Base-by-base conservation (phyloP, 1,139 yeast species). In the Geotrichum siamense region DNA sequence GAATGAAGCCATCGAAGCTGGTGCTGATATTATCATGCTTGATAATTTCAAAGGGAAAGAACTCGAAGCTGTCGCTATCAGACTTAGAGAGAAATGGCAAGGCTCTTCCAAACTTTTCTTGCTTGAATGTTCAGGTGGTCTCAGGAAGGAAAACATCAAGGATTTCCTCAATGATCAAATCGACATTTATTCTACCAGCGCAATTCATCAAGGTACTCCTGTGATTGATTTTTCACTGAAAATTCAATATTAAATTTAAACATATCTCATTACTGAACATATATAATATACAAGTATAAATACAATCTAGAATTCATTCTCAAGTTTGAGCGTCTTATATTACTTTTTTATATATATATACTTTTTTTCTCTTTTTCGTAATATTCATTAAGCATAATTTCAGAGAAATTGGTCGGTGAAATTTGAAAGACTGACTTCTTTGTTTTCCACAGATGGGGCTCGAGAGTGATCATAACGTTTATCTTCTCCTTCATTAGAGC, bases 21-120 rank as follows among this genome's bases (percentile, higher is more conserved):
- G 97, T 15, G 96, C 97, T 0, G 97, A 89, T 63, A 86, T 89
- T 16, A 82, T 91, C 52, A 89, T 89, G 97, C 73, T 91, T 59
- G 97, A 91, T 61, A 89, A 91, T 62, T 89, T 91, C 62, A 61
- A 70, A 2, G 86, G 89, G 2, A 75, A 71, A 0, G 83, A 73
- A 26, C 70, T 89, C 48, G 78, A 75, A 53, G 53, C 60, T 1
- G 93, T 82, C 17, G 94, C 96, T 1, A 63, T 63, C 33, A 71
- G 66, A 50, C 67, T 89, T 53, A 85, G 81, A 61, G 52, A 60
- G 8, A 70, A 69, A 52, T 84, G 83, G 75, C 58, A 62, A 3
- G 32, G 38, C 25, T 56, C 60, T 33, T 57, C 61, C 29, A 68
- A 70, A 52, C 70, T 70, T 44, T 84, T 83, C 55, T 64, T 85